A percentile compares a stretch with the other conserved stretches of the same genome.
These are phyloP conservation scores for Penicillium crystallinum DNA, from an alignment of 495 filamentous ascomycete genomes.

Conservation along the genomic window DNA sequence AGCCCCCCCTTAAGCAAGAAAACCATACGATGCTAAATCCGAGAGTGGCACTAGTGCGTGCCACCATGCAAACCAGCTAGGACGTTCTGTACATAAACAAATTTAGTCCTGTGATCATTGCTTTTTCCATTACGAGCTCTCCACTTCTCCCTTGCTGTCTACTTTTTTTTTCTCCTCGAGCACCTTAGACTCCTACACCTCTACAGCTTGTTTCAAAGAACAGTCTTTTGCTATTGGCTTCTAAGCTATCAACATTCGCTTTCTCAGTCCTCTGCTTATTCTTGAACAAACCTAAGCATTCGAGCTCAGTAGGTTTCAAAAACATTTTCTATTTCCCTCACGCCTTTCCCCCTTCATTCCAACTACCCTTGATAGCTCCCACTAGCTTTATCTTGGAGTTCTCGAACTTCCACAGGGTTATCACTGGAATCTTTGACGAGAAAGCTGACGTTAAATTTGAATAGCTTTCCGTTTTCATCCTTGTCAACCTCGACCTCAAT, in stretches of 20 bases:
- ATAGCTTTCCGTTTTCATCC: neutral
- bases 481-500: neutral
- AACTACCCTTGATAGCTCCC: constrained; percentile 5
- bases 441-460: neutral
- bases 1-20: neutral
- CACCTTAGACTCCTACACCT: neutral
- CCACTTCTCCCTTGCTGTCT: constrained; percentile 7
- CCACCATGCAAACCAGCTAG: constrained; percentile 8
- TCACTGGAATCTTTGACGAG: neutral
- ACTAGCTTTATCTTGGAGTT: neutral
- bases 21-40: neutral
- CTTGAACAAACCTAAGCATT: constrained; percentile 6
- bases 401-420: neutral
- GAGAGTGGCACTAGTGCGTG: constrained; percentile 4
- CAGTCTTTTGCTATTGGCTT: constrained; percentile 6
- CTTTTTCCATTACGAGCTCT: constrained; percentile 6
- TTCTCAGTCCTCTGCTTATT: constrained; percentile 2
- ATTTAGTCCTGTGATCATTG: constrained; percentile 2
- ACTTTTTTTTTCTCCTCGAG: constrained; percentile 6
- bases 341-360: constrained; percentile 17
- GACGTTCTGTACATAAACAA: constrained; percentile 5
- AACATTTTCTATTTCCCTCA: neutral
- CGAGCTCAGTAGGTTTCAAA: constrained; percentile 9
- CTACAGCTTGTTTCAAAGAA: neutral
- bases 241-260: constrained; percentile 2